Evolutionary conservation across 495 filamentous ascomycete species (phyloP).

Genomic region (Acidiella bohemica): DNA sequence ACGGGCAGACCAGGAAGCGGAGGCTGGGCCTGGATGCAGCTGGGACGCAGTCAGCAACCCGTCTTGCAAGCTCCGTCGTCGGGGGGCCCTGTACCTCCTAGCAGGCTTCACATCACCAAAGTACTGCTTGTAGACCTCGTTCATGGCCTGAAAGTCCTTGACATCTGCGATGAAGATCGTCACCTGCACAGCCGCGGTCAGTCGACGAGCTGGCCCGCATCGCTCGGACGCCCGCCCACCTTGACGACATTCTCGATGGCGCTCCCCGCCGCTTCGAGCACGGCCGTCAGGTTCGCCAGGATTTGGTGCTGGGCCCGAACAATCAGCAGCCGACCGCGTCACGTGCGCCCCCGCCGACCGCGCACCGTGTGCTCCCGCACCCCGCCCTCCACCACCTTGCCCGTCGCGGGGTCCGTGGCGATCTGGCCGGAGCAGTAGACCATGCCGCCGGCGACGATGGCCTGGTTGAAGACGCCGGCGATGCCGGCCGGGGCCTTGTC

Average conservation of each 20-base stretch:
- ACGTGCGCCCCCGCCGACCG: no score
- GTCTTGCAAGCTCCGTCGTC: neutral
- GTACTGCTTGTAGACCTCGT: conserved; percentile 27
- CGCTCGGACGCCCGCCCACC: no score
- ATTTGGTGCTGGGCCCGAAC: conserved; percentile 23
- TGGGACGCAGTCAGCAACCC: conserved; percentile 26
- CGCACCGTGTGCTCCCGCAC: conserved; percentile 15
- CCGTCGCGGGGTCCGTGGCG: conserved; percentile 22
- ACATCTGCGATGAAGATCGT: conserved; percentile 58
- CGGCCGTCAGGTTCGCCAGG: conserved; percentile 46
- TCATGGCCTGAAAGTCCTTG: conserved; percentile 57
- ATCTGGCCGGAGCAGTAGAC: conserved; percentile 27
- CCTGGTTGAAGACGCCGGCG: conserved; percentile 14
- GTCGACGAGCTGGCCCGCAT: neutral
- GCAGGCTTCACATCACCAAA: conserved; percentile 18
- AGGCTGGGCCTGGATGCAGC: conserved; percentile 55
- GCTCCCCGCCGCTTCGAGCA: conserved; percentile 51
- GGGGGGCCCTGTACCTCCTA: conserved; percentile 11
- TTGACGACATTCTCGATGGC: conserved; percentile 53
- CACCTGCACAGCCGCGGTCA: conserved; percentile 28
- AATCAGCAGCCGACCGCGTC: neutral
- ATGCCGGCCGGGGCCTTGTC: conserved; percentile 6
- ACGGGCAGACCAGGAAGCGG: conserved; percentile 54
- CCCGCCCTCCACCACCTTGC: conserved; percentile 18
- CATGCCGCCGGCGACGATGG: conserved; percentile 23